Base-by-base conservation (phyloP, 2,329 filamentous ascomycete genomes). In the Chaetomium strumarium region DNA sequence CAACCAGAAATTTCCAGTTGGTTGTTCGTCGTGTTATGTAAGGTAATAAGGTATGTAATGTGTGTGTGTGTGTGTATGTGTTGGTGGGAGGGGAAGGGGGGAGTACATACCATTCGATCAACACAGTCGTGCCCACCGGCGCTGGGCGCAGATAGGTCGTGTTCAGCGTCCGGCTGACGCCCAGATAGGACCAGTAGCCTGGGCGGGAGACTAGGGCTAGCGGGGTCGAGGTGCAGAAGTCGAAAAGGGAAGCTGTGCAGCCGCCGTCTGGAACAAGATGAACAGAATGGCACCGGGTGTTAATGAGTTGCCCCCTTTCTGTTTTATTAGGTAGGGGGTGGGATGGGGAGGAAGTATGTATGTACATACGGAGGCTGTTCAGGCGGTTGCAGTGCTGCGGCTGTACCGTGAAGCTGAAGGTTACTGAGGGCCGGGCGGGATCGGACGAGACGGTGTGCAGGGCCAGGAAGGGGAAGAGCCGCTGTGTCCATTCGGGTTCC, bases 91-190 rank as follows among this genome's bases (percentile, higher is more conserved):
- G 8, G 31, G n/a, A 36, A 9, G 34, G n/a, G n/a, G 34, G n/a
- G n/a, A 13, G 12, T 14, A 16, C 34, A n/a, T 37, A 37, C 34
- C 76, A 77, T 57, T 80, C 73, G 40, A 87, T 63, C 17, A 79
- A 60, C 9, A 82, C 68, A 58, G 73, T 71, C 1, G 68, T 69
- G 10, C 78, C 82, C 12, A 66, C 63, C 1, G 78, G 77, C 3
- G 78, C 74, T 1, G 85, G 85, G 1, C 83, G 75, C 55, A 89
- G 68, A 65, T 86, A 90, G 0, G 82, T 86, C 39, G 85, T 75
- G 61, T 77, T 81, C 49, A 90, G 72, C 24, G 80, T 83, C 53
- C 85, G 76, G 63, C 75, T 82, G 24, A 89, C 84, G 36, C 85
- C 85, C 20, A 83, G 73, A 37, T 69, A 71, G 51, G 74, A 69